A percentile compares a stretch with the other conserved stretches of the same genome.
These are phyloP conservation scores for Purshia tridentata DNA, from an alignment of 306 rosid genomes.

Conservation along the genomic window DNA sequence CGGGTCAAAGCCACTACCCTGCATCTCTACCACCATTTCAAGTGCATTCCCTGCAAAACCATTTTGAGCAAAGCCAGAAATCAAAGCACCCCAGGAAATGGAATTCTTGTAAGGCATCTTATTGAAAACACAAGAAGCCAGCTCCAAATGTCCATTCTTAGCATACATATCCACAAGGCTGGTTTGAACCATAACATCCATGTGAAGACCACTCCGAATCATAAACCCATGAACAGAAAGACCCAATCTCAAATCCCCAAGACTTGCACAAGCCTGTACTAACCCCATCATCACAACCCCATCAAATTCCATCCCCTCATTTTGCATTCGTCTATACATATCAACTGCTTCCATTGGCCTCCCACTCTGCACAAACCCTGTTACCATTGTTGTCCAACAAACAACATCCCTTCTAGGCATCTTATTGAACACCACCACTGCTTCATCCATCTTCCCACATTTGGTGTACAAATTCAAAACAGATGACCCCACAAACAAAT, in stretches of 20 bases:
- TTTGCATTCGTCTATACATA: constrained; percentile 34
- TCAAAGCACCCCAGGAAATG: constrained; percentile 47
- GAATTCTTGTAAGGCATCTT: constrained; percentile 36
- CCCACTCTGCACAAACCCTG: constrained; percentile 42
- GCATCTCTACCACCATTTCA: constrained; percentile 38
- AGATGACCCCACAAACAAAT: constrained; percentile 44
- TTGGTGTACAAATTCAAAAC: constrained; percentile 43
- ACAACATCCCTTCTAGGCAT: constrained; percentile 45
- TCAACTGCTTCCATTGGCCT: constrained; percentile 41
- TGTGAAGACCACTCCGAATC: constrained; percentile 31
- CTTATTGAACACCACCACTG: constrained; percentile 28
- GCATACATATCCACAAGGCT: constrained; percentile 46
- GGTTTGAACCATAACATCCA: constrained; percentile 45
- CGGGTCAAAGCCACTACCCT: constrained; percentile 34
- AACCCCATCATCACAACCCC: constrained; percentile 45
- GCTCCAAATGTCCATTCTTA: constrained; percentile 33
- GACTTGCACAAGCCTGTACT: constrained; percentile 42
- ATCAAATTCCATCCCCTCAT: constrained; percentile 38
- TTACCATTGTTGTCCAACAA: constrained; percentile 48
- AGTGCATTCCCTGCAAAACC: constrained; percentile 39
- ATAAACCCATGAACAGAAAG: constrained; percentile 37
- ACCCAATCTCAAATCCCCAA: constrained; percentile 34
- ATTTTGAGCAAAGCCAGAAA: constrained; percentile 48
- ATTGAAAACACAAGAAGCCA: constrained; percentile 34
- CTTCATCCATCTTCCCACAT: constrained; percentile 40